A percentile compares a stretch with the other conserved stretches of the same genome.
phyloP scores from a whole-genome alignment of 441 rosid genomes.

The Populus hybrid region DNA sequence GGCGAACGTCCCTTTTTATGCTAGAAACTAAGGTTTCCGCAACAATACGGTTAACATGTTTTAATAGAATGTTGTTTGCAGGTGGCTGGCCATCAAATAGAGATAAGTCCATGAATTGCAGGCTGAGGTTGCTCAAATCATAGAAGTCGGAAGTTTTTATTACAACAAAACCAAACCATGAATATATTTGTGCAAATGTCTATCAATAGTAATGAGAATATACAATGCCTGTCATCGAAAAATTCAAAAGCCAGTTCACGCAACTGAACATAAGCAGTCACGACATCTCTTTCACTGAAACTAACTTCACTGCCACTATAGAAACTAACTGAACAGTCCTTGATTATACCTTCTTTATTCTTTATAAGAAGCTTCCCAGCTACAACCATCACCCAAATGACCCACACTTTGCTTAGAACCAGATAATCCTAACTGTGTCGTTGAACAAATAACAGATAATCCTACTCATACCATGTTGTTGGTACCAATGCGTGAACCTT shows the following conservation, averaged over 20 bases:
- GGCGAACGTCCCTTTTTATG: not conserved
- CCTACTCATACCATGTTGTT: not conserved
- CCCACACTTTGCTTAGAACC: not conserved
- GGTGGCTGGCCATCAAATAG: not conserved
- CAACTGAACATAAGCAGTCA: not conserved
- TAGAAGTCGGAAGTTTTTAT: not conserved
- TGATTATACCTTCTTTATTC: not conserved
- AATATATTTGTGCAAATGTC: not conserved
- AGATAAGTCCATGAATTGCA: not conserved
- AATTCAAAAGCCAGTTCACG: not conserved
- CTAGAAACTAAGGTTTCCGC: not conserved
- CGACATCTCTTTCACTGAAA: not conserved
- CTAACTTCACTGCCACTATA: not conserved
- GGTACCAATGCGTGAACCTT: not conserved
- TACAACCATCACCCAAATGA: not conserved
- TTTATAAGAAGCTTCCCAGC: not conserved
- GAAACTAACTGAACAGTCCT: not conserved
- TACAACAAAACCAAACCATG: not conserved
- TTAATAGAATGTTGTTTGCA: not conserved
- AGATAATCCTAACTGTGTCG: not conserved
- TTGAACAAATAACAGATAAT: not conserved
- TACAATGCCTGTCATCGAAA: not conserved
- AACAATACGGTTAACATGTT: not conserved
- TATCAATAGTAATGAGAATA: not conserved
- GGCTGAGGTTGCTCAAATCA: not conserved